Evolutionary conservation across 306 rosid species (phyloP).

Genomic region (cucumber (Cucumis sativus)): DNA sequence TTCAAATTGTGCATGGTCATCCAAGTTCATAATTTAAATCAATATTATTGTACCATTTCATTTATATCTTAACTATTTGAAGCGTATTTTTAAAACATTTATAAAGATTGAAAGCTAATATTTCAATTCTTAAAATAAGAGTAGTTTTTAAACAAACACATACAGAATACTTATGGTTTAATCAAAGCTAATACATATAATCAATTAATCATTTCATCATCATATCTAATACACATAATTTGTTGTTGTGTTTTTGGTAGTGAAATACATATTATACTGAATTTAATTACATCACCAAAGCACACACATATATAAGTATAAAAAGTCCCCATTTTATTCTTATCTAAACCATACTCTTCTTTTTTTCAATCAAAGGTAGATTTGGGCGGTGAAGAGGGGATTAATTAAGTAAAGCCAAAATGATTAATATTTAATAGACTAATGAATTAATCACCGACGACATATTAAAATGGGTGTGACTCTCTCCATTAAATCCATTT

Average conservation of each 20-base stretch:
- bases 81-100: too few species aligned
- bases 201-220: background rate
- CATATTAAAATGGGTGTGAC: background rate
- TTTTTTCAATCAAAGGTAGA: background rate
- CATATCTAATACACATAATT: background rate
- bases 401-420: background rate
- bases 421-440: background rate
- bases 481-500: background rate
- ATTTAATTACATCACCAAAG: background rate
- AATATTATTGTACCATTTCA: too few species aligned
- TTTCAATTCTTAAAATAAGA: too few species aligned
- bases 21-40: too few species aligned
- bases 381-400: background rate
- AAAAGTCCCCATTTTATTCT: background rate
- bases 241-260: too few species aligned
- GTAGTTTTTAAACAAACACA: too few species aligned
- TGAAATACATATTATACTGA: background rate
- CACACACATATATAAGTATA: too few species aligned
- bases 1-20: too few species aligned
- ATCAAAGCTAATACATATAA: too few species aligned
- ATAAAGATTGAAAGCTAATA: too few species aligned
- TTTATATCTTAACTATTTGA: too few species aligned
- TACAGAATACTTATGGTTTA: too few species aligned
- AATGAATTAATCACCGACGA: background rate
- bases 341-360: background rate